Percentiles rank a stretch among this genome's conserved stretches.
These are phyloP conservation scores for Gossypium laxum DNA, from an alignment of 441 rosid genomes.

Conservation along the genomic window DNA sequence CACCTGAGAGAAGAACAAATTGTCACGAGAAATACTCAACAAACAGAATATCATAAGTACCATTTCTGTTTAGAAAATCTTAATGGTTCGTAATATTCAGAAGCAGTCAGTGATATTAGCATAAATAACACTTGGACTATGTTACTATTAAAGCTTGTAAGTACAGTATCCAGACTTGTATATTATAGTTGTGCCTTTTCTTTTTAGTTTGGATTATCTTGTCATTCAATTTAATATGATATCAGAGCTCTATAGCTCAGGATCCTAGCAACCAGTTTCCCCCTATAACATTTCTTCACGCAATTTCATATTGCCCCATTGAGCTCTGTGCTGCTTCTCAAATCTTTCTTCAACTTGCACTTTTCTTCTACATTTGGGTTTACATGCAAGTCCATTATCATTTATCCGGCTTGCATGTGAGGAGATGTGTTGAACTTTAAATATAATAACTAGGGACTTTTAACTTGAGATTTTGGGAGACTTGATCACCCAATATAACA, in stretches of 20 bases:
- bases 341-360: not conserved
- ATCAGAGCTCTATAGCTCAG: not conserved
- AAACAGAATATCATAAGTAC: not conserved
- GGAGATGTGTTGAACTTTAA: too few species aligned
- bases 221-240: not conserved
- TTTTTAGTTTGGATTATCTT: not conserved
- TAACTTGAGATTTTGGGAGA: too few species aligned
- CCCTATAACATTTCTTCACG: not conserved
- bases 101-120: not conserved
- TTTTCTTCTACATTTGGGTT: too few species aligned
- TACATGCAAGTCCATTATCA: too few species aligned
- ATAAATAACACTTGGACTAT: not conserved
- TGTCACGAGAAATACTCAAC: not conserved
- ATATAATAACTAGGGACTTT: too few species aligned
- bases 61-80: not conserved
- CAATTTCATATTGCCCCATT: not conserved
- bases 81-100: not conserved
- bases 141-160: not conserved
- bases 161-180: not conserved
- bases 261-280: not conserved
- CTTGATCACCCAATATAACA: too few species aligned
- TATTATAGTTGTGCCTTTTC: not conserved
- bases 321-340: not conserved
- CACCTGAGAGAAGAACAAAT: conserved; percentile 39
- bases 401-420: too few species aligned